Evolutionary conservation across 164 flowering plant species (phyloP).

Genomic region (Kingdonia uniflora): DNA sequence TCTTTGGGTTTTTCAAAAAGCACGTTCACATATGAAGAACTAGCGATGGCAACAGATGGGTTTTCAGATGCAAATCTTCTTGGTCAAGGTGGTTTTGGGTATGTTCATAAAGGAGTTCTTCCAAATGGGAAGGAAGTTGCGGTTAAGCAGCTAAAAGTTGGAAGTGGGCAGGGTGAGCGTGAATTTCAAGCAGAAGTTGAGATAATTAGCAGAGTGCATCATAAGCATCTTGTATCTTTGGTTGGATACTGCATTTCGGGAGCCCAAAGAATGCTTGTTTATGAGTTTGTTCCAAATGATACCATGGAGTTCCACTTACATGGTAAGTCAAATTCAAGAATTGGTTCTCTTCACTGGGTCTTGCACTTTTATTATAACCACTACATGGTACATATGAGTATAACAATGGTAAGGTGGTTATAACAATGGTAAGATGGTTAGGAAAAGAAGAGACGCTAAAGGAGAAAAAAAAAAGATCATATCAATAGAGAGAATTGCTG

Average conservation of each 20-base stretch:
- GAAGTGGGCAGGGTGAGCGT: constrained; percentile 96
- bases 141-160: constrained; percentile 75
- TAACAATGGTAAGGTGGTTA: too few relatives aligned
- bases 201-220: constrained; percentile 93
- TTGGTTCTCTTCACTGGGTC: neutral
- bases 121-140: constrained; percentile 92
- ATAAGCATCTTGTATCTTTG: constrained; percentile 85
- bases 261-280: constrained; percentile 72
- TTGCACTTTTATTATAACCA: too few relatives aligned
- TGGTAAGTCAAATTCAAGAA: constrained; percentile 28
- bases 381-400: too few relatives aligned
- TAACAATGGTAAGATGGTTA: too few relatives aligned
- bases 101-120: constrained; percentile 86
- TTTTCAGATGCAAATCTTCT: constrained; percentile 83
- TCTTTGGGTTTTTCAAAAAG: constrained; percentile 63
- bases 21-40: constrained; percentile 74
- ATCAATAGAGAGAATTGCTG: too few relatives aligned
- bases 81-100: constrained; percentile 98
- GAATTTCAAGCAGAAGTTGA: constrained; percentile 98
- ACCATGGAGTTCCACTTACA: constrained; percentile 92
- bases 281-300: constrained; percentile 92
- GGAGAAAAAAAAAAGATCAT: too few relatives aligned
- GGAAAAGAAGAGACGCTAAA: too few relatives aligned
- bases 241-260: constrained; percentile 91
- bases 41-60: constrained; percentile 83